phyloP scores from a whole-genome alignment of 2,329 filamentous ascomycete species.

The Fusarium tanahbumbuense region DNA sequence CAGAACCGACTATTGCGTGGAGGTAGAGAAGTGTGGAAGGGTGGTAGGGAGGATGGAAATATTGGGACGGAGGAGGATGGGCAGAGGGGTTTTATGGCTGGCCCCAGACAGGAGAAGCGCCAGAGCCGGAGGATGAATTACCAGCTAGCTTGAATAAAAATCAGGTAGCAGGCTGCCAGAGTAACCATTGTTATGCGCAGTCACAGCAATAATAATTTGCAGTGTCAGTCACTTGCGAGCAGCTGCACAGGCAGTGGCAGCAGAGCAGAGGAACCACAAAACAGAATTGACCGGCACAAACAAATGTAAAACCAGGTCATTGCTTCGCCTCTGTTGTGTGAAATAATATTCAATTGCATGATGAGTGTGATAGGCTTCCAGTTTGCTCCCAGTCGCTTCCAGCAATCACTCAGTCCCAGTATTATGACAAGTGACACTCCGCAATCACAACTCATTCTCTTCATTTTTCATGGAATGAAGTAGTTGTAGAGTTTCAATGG shows the following conservation, averaged over 20 bases:
- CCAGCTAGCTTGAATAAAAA: not conserved
- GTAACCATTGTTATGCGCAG: not conserved
- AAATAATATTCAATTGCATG: not conserved
- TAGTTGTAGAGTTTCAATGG: not conserved
- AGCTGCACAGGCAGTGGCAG: conserved; percentile 1
- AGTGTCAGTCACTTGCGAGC: conserved; percentile 3
- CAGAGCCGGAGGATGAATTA: not conserved
- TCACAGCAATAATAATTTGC: conserved; percentile 4
- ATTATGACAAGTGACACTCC: not conserved
- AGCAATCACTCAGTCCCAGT: not conserved
- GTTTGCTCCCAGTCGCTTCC: not conserved
- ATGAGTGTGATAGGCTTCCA: not conserved
- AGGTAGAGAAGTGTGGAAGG: conserved; percentile 4
- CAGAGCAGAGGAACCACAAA: not conserved
- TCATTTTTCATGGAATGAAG: too few species aligned
- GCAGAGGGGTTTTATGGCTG: conserved; percentile 4
- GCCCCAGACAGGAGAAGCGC: not conserved
- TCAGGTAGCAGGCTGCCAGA: not conserved
- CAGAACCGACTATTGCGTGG: not conserved
- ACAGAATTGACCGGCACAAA: not conserved
- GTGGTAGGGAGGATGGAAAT: conserved; percentile 19
- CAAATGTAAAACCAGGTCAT: not conserved
- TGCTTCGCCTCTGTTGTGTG: not conserved
- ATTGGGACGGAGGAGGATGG: not conserved
- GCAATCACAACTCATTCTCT: not conserved